A percentile compares a stretch with the other conserved stretches of the same genome.
Evolutionary conservation across 306 rosid species (phyloP).

Genomic region (Pyrus communis): DNA sequence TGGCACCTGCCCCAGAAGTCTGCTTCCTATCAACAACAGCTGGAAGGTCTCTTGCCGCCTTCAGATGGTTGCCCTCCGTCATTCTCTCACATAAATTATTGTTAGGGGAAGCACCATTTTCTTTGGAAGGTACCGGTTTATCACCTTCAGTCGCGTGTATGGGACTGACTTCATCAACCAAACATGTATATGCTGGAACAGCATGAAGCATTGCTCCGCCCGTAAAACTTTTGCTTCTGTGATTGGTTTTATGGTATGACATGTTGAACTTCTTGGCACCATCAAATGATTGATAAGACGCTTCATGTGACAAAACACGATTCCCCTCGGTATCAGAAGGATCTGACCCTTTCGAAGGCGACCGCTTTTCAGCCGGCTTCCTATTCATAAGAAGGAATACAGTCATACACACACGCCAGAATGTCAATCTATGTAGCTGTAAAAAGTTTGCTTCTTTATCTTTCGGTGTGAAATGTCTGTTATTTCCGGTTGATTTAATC

Average conservation of each 20-base stretch:
- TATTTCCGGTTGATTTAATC: neutral
- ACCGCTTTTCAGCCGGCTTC: conserved; percentile 36
- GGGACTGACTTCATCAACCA: conserved; percentile 55
- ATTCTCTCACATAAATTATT: conserved; percentile 18
- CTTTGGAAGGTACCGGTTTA: conserved; percentile 24
- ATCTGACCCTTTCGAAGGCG: conserved; percentile 23
- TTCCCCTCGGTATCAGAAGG: conserved; percentile 24
- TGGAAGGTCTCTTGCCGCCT: conserved; percentile 21
- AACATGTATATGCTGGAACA: conserved; percentile 54
- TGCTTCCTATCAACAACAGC: conserved; percentile 35
- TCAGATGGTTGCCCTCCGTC: conserved; percentile 4
- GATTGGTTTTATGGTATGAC: conserved; percentile 64
- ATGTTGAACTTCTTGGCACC: conserved; percentile 45
- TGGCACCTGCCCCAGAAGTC: conserved; percentile 28
- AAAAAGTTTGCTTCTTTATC: neutral
- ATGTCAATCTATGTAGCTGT: neutral
- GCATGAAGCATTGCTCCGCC: conserved; percentile 46
- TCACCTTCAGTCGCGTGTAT: conserved; percentile 23
- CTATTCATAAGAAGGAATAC: conserved; percentile 23
- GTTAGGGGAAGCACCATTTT: conserved; percentile 17
- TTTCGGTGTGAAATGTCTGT: neutral
- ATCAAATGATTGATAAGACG: conserved; percentile 25
- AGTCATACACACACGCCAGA: neutral
- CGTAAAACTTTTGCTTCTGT: conserved; percentile 42
- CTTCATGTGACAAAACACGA: conserved; percentile 22